Conservation (phyloP, 805 yeast genomes). For the Priceomyces carsonii region DNA sequence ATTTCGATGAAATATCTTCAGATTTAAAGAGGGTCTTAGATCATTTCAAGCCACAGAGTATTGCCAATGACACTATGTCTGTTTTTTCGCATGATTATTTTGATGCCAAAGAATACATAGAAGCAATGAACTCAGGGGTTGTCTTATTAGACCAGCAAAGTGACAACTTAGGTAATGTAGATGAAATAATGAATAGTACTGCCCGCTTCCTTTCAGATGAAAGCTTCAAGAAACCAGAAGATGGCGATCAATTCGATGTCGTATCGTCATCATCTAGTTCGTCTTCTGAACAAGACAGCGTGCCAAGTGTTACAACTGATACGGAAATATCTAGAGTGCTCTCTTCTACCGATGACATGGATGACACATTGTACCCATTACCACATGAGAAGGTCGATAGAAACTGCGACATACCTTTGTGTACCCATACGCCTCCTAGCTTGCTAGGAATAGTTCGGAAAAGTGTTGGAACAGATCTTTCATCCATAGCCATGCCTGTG, state of each 20-base stretch:
- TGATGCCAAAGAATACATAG: slow-evolving; percentile 71
- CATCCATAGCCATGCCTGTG: slow-evolving; percentile 90
- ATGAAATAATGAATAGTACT: slow-evolving; percentile 1
- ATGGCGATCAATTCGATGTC: slow-evolving; percentile 19
- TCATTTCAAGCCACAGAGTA: slow-evolving; percentile 12
- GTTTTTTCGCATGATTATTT: slow-evolving; percentile 34
- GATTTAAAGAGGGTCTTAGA: slow-evolving; percentile 20
- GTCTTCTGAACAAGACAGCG: slow-evolving; percentile 11
- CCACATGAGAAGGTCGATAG: slow-evolving; percentile 52
- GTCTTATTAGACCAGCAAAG: slow-evolving; percentile 41
- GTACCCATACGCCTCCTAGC: slow-evolving; percentile 76
- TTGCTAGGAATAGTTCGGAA: slow-evolving; percentile 77
- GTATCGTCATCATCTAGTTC: slow-evolving; percentile 18
- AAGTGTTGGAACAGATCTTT: slow-evolving; percentile 88
- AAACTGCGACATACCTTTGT: slow-evolving; percentile 57
- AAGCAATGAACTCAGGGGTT: slow-evolving; percentile 50
- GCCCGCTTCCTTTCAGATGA: slow-evolving; percentile 9
- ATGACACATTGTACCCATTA: slow-evolving; percentile 62
- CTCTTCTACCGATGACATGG: slow-evolving; percentile 18
- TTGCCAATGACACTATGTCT: slow-evolving; percentile 25
- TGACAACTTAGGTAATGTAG: slow-evolving; percentile 12
- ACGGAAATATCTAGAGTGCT: slow-evolving; percentile 1
- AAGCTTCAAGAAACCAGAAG: slow-evolving; percentile 11
- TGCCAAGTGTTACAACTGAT: slow-evolving; percentile 2
- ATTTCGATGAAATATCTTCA: slow-evolving; percentile 13